A percentile compares a stretch with the other conserved stretches of the same genome.
These are phyloP conservation scores for Colletotrichum sp. DNA, from an alignment of 2,329 filamentous ascomycete genomes.

Conservation along the genomic window DNA sequence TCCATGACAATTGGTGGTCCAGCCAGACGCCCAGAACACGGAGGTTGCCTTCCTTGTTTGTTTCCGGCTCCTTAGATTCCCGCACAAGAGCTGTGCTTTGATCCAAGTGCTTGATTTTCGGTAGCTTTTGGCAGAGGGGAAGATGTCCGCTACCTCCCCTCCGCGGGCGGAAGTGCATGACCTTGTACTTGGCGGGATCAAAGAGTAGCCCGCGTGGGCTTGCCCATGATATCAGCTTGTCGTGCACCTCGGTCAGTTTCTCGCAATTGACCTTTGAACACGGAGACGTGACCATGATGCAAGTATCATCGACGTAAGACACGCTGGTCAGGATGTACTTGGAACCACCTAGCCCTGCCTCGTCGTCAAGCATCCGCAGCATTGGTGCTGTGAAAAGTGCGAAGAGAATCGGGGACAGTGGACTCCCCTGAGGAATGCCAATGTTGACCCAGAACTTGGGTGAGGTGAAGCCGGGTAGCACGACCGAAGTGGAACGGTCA, in stretches of 20 bases:
- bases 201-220: background rate
- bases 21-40: background rate
- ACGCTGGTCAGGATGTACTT: background rate
- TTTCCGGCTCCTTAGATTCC: background rate
- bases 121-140: background rate
- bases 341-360: background rate
- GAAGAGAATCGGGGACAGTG: background rate
- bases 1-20: background rate
- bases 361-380: background rate
- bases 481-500: background rate
- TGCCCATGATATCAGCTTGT: background rate
- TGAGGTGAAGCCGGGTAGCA: background rate
- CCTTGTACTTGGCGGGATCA: background rate
- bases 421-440: constrained; percentile 5
- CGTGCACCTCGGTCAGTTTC: background rate
- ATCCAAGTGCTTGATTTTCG: background rate
- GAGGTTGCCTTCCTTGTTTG: background rate
- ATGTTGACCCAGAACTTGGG: background rate
- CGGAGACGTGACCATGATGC: background rate
- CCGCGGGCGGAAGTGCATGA: background rate
- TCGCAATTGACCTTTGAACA: background rate
- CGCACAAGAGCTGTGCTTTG: background rate
- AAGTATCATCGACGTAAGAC: constrained; percentile 1
- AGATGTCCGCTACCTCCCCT: background rate
- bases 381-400: background rate